Percentiles rank a stretch among this genome's conserved stretches.
Conservation (phyloP, 2,329 filamentous ascomycete species). For the Ophiostoma montium region DNA sequence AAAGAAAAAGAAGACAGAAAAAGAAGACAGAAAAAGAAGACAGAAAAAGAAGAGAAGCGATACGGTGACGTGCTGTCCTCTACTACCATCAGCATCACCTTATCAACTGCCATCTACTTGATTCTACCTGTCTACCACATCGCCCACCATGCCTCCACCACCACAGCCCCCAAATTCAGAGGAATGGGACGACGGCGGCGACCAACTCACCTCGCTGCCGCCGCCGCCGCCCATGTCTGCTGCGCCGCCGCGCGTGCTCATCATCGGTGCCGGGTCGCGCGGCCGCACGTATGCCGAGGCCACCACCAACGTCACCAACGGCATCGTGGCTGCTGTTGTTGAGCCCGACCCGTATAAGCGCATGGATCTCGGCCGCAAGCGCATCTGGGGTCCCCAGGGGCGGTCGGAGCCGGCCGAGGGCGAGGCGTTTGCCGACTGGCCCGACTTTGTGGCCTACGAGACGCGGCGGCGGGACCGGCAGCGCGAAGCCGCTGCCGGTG, state of each 20-base stretch:
- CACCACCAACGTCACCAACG: conserved; percentile 49
- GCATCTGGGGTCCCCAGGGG: conserved; percentile 50
- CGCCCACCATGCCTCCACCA: background rate
- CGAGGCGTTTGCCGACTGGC: conserved; percentile 61
- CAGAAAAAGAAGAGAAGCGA: background rate
- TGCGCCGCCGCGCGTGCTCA: conserved; percentile 50
- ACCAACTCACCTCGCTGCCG: no score
- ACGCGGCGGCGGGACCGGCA: conserved; percentile 36
- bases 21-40: no score
- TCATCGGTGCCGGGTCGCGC: conserved; percentile 72
- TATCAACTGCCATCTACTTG: background rate
- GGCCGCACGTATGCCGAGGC: conserved; percentile 61
- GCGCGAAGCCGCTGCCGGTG: conserved; percentile 20
- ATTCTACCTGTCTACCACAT: background rate
- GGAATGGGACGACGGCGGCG: conserved; percentile 11
- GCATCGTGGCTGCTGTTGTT: conserved; percentile 60
- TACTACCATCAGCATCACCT: no score
- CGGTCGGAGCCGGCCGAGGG: conserved; percentile 34
- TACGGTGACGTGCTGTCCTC: background rate
- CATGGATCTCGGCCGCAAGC: conserved; percentile 50
- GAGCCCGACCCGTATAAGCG: conserved; percentile 73
- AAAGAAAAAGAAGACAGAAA: no score
- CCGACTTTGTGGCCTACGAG: conserved; percentile 64
- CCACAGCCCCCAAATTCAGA: background rate
- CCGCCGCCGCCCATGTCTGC: conserved; percentile 31